Evolutionary conservation across 2,329 filamentous ascomycete genomes (phyloP).

Genomic region (Epichloe gansuensis): DNA sequence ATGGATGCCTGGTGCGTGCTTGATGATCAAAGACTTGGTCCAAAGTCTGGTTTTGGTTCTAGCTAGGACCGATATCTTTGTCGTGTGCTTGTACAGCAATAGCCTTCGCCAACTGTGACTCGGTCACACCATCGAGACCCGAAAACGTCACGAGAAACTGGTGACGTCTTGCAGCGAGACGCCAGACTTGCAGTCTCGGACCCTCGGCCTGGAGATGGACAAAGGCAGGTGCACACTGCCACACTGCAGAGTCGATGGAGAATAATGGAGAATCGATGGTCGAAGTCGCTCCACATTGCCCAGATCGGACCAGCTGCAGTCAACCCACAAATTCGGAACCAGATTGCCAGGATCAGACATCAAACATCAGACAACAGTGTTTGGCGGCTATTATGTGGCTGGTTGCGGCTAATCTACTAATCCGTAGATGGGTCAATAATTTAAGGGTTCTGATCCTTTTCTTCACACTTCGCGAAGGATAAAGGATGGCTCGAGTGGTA

Average conservation of each 20-base stretch:
- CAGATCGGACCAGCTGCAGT: slow-evolving; percentile 4
- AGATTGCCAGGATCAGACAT: neutral
- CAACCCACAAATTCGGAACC: neutral
- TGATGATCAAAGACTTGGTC: neutral
- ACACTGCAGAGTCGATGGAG: neutral
- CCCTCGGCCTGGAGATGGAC: neutral
- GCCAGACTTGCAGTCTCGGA: no score
- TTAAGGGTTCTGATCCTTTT: neutral
- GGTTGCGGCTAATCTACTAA: neutral
- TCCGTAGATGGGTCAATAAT: neutral
- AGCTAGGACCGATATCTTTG: neutral
- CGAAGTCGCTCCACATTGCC: slow-evolving; percentile 1
- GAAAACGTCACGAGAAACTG: neutral
- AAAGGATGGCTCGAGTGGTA: neutral
- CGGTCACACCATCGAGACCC: neutral
- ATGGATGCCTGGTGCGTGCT: no score
- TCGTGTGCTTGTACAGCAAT: neutral
- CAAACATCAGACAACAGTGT: neutral
- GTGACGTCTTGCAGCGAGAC: neutral
- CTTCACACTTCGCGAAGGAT: neutral
- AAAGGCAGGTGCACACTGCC: neutral
- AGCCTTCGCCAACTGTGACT: neutral
- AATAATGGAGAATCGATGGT: neutral
- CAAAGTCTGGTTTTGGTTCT: neutral
- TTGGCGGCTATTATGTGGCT: neutral